These are phyloP conservation scores for Eruca vesicaria DNA, from an alignment of 441 rosid species.

Conservation along the genomic window DNA sequence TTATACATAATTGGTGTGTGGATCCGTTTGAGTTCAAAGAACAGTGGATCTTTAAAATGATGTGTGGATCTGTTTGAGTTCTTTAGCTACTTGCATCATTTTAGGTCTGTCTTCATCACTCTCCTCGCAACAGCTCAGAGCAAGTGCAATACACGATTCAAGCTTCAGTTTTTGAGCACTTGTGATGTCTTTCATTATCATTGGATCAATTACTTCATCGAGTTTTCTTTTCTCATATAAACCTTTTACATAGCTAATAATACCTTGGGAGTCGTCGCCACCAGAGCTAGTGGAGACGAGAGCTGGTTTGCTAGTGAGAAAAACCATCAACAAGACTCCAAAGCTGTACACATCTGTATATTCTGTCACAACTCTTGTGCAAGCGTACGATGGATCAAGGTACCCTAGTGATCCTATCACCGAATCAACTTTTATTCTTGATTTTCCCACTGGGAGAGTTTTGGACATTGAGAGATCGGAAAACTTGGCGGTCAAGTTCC, in stretches of 20 bases:
- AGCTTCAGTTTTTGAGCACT: background rate
- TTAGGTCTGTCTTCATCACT: background rate
- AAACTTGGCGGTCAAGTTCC: background rate
- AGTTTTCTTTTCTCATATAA: constrained; percentile 1
- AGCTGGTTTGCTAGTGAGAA: constrained; percentile 30
- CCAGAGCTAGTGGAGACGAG: background rate
- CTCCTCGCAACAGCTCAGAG: background rate
- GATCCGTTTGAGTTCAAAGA: background rate
- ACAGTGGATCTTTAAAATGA: background rate
- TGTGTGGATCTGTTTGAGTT: background rate
- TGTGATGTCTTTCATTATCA: background rate
- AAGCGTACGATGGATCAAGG: constrained; percentile 19
- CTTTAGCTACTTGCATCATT: constrained; percentile 7
- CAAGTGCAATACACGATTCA: background rate
- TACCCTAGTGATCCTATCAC: constrained; percentile 2
- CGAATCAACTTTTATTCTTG: background rate
- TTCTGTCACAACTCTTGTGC: constrained; percentile 11
- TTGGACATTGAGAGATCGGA: background rate
- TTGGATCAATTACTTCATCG: constrained; percentile 3
- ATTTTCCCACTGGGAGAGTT: background rate
- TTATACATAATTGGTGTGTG: background rate
- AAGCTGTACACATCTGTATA: constrained; percentile 41
- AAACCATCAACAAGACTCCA: constrained; percentile 31
- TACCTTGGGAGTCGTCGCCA: background rate
- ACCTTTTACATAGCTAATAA: constrained; percentile 2